Evolutionary conservation across 305 asterid genomes (phyloP).

Genomic region (Fraxinus floribunda): DNA sequence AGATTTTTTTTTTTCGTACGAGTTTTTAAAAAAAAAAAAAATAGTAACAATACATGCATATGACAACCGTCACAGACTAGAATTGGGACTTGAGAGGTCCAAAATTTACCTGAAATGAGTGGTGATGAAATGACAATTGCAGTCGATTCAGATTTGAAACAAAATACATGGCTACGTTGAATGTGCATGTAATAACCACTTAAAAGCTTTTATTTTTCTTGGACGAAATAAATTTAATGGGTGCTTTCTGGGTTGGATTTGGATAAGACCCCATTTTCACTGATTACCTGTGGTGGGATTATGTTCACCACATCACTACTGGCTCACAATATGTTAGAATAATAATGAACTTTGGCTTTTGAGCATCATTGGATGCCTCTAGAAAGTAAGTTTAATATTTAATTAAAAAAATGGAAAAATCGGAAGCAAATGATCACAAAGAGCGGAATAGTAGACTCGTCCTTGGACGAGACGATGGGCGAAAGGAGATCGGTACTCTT

Average conservation of each 20-base stretch:
- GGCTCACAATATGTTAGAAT: constrained; percentile 18
- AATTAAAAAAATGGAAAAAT: not conserved
- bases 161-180: constrained; percentile 9
- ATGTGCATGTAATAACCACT: constrained; percentile 24
- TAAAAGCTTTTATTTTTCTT: constrained; percentile 19
- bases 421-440: not conserved
- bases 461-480: not conserved
- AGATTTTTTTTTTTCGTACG: too few species aligned
- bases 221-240: not conserved
- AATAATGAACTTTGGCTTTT: not conserved
- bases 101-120: not conserved
- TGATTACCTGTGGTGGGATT: constrained; percentile 19
- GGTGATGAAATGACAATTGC: not conserved
- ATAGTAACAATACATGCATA: not conserved
- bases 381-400: not conserved
- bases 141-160: not conserved
- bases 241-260: constrained; percentile 1
- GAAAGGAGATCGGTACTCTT: not conserved
- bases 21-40: not conserved
- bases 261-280: constrained; percentile 9
- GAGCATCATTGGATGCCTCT: constrained; percentile 20
- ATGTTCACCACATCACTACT: not conserved
- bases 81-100: not conserved
- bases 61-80: not conserved
- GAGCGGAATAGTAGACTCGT: not conserved